Percentiles rank a stretch among this genome's conserved stretches.
Conservation (phyloP, 139 green algal genomes). For the Coccomyxa sp. region DNA sequence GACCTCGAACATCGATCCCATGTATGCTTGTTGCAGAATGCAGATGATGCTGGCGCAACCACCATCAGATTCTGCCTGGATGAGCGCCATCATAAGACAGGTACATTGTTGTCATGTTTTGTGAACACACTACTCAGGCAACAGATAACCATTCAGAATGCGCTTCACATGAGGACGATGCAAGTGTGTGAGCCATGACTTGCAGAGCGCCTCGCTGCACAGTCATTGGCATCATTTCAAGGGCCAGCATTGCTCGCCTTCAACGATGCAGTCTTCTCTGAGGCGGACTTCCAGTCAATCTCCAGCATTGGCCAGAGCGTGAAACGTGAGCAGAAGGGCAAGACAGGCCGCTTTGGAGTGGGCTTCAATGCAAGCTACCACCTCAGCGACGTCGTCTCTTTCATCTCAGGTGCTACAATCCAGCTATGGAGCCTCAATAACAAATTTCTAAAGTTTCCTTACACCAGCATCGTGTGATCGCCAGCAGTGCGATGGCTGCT, state of each 20-base stretch:
- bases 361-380: slow-evolving; percentile 77
- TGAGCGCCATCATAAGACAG: slow-evolving; percentile 25
- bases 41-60: slow-evolving; percentile 55
- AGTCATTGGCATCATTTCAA: slow-evolving; percentile 51
- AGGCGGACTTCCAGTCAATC: slow-evolving; percentile 67
- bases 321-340: slow-evolving; percentile 52
- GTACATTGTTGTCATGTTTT: not conserved
- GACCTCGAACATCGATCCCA: too few species aligned
- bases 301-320: slow-evolving; percentile 62
- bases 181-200: too few species aligned
- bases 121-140: too few species aligned
- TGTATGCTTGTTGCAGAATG: slow-evolving; percentile 40
- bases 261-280: slow-evolving; percentile 67
- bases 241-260: slow-evolving; percentile 60
- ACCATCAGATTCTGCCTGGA: slow-evolving; percentile 56
- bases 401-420: slow-evolving; percentile 40
- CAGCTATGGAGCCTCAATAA: not conserved
- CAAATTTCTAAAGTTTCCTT: too few species aligned
- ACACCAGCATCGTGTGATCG: too few species aligned
- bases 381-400: slow-evolving; percentile 68
- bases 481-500: too few species aligned
- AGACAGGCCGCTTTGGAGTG: slow-evolving; percentile 43
- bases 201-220: slow-evolving; percentile 14
- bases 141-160: too few species aligned
- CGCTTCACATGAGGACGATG: too few species aligned